Base-by-base conservation (phyloP, 2,329 filamentous ascomycete genomes). In the Venturia nashicola region DNA sequence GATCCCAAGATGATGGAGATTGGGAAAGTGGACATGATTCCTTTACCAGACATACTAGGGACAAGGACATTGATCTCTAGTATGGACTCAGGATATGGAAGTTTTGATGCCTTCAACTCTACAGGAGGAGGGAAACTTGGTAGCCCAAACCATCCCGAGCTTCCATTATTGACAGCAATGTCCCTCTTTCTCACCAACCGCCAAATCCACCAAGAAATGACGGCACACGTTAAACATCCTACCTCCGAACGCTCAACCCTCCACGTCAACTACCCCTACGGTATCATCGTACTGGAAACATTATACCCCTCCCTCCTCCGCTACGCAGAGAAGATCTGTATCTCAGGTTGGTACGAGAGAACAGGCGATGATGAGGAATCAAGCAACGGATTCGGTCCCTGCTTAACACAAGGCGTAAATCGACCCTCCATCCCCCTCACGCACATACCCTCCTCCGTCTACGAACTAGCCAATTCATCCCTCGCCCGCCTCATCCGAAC, bases 251-350 rank as follows among this genome's bases (percentile, higher is more conserved):
- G 27, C n/a, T 42, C 59, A 11, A 62, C 44, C 9, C 40, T 65
- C 7, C 46, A 65, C 42, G 59, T 62, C 43, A 61, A 42, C 12
- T 65, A 65, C 20, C 63, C 63, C 32, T 65, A 62, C 55, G 63
- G 63, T 11, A 20, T 65, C 44, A 54, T 65, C 12, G 59, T 62
- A 18, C 59, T 65, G 18, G 39, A 46, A 27, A 32, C 64, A 40
- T 18, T 46, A 23, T 62, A 65, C 39, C 59, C 63, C 11, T 23
- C 42, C 32, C 59, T 65, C 18, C 43, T 65, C 18, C 39, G 36
- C 20, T 44, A 64, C 32, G 34, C 36, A 20, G 46, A 60, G 16
- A 43, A 51, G 18, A 55, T 64, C 18, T 34, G 34, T 42, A 64
- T 64, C 20, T 43, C 62, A 12, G 62, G 62, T 18, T 36, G 20